Conservation (phyloP, 352 stramenopile genomes). For the Thraustochytrium sp. region DNA sequence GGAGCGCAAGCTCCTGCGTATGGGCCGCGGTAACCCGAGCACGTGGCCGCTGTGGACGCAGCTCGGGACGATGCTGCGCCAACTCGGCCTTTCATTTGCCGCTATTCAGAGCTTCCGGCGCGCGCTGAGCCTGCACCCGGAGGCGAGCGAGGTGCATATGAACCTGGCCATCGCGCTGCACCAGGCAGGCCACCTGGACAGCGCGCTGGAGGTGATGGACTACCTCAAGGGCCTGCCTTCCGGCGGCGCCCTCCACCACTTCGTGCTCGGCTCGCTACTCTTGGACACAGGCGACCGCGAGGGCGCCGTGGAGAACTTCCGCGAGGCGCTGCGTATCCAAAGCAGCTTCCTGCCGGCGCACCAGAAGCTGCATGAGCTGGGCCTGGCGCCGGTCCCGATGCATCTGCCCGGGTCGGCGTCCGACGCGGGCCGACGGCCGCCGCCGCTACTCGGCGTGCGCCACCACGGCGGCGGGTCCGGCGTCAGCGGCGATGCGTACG, state of each 20-base stretch:
- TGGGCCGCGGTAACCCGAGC: neutral
- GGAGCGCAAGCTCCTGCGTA: neutral
- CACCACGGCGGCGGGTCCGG: too few relatives aligned
- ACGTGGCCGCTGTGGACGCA: neutral
- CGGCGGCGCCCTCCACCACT: neutral
- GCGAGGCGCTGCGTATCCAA: neutral
- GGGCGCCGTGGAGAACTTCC: neutral
- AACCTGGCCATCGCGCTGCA: constrained; percentile 19
- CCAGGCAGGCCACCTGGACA: neutral
- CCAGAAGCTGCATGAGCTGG: neutral
- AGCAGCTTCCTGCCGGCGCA: neutral
- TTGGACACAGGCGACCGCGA: neutral
- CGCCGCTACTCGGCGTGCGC: too few relatives aligned
- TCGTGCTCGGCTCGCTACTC: neutral
- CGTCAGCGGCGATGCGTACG: too few relatives aligned
- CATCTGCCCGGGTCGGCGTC: too few relatives aligned
- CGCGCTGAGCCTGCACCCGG: neutral
- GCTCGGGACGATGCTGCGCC: constrained; percentile 11
- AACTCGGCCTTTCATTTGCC: neutral
- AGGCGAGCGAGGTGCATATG: neutral
- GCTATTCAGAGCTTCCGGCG: constrained; percentile 24
- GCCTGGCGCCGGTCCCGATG: too few relatives aligned
- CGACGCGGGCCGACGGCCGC: too few relatives aligned
- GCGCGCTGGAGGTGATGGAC: neutral
- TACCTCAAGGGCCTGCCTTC: neutral